Evolutionary conservation across 2,329 filamentous ascomycete genomes (phyloP).

Genomic region (Phialophora macrospora): DNA sequence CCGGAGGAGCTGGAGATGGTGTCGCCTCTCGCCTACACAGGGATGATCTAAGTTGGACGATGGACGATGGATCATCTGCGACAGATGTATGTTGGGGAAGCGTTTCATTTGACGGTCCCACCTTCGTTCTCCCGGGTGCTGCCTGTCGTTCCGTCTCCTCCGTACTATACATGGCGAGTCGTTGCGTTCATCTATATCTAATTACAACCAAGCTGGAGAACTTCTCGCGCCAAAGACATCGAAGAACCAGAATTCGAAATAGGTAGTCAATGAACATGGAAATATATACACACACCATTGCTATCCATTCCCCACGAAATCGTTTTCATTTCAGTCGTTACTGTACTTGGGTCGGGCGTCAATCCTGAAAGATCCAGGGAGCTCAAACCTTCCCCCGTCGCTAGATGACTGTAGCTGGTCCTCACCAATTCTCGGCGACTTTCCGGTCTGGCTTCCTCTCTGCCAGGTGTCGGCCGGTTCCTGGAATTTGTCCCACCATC

Average conservation of each 20-base stretch:
- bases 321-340: background rate
- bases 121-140: too few species aligned
- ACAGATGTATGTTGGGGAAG: too few species aligned
- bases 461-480: slow-evolving; percentile 25
- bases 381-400: background rate
- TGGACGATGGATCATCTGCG: too few species aligned
- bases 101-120: too few species aligned
- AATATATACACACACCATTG: background rate
- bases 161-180: too few species aligned
- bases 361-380: slow-evolving; percentile 5
- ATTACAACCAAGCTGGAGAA: too few species aligned
- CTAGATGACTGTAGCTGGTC: background rate
- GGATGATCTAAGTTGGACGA: too few species aligned
- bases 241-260: background rate
- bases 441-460: background rate
- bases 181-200: too few species aligned
- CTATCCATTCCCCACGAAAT: background rate
- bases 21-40: too few species aligned
- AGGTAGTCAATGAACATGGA: background rate
- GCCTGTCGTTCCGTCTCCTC: too few species aligned
- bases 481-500: slow-evolving; percentile 32
- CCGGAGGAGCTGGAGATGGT: too few species aligned
- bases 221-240: too few species aligned
- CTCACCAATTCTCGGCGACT: background rate
- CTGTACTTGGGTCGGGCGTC: background rate